Evolutionary conservation across 2,329 filamentous ascomycete genomes (phyloP).

Genomic region (Diaporthe sp.): DNA sequence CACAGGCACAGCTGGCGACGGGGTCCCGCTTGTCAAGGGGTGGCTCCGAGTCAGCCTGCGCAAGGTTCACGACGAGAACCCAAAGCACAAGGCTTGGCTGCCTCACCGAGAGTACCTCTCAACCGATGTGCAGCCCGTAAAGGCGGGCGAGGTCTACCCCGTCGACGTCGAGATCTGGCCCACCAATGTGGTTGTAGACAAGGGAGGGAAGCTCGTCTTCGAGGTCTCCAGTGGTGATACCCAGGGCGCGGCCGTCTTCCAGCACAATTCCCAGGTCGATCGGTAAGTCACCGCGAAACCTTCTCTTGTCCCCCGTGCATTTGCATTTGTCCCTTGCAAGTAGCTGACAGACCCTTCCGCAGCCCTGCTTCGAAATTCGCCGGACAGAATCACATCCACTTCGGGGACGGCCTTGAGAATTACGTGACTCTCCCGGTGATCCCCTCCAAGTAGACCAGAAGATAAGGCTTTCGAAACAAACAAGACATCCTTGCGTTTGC

Average conservation of each 20-base stretch:
- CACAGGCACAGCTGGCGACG: constrained; percentile 73
- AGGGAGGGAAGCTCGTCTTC: constrained; percentile 63
- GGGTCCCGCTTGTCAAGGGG: constrained; percentile 71
- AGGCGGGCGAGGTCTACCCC: constrained; percentile 63
- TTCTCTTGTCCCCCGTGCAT: not conserved
- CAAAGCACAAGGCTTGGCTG: constrained; percentile 62
- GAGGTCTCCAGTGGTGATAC: constrained; percentile 68
- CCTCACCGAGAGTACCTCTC: constrained; percentile 69
- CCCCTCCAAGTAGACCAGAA: constrained; percentile 42
- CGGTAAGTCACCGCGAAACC: constrained; percentile 45
- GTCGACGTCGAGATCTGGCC: constrained; percentile 75
- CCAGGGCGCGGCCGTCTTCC: constrained; percentile 67
- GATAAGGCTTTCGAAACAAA: not conserved
- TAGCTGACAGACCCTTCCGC: constrained; percentile 9
- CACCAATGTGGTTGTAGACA: constrained; percentile 65
- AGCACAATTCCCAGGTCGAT: constrained; percentile 61
- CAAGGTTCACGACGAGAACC: constrained; percentile 61
- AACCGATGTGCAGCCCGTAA: constrained; percentile 65
- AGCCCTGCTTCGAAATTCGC: constrained; percentile 63
- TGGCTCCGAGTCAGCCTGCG: constrained; percentile 70
- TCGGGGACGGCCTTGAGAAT: constrained; percentile 59
- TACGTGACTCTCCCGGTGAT: constrained; percentile 65
- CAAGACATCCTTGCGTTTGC: not conserved
- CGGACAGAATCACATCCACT: constrained; percentile 64
- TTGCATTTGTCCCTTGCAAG: not conserved